phyloP scores from a whole-genome alignment of 2,329 filamentous ascomycete genomes.

The Atkinsonella hypoxylon region DNA sequence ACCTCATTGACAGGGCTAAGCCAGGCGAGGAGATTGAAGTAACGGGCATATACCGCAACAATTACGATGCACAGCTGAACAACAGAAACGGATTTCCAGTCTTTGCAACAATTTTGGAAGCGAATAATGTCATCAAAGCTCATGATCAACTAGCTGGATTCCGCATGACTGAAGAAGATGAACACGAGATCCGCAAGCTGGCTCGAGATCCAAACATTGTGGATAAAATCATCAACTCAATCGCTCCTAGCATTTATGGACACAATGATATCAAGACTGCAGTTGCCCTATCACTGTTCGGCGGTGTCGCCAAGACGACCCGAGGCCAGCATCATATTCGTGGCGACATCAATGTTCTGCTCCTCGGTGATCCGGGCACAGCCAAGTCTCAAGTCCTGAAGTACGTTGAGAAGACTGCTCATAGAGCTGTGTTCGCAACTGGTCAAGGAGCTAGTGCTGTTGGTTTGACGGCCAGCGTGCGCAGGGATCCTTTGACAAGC shows the following conservation, averaged over 20 bases:
- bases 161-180: constrained; percentile 87
- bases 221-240: constrained; percentile 84
- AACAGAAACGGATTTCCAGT: constrained; percentile 98
- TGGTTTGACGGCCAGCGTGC: constrained; percentile 92
- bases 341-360: constrained; percentile 94
- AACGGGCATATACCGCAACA: constrained; percentile 94
- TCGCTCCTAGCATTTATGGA: constrained; percentile 94
- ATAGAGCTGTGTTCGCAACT: constrained; percentile 92
- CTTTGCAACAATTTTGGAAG: constrained; percentile 93
- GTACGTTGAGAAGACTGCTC: constrained; percentile 94
- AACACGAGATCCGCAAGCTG: constrained; percentile 79
- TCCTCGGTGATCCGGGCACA: constrained; percentile 93
- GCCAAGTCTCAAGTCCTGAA: constrained; percentile 97
- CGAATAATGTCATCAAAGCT: constrained; percentile 92
- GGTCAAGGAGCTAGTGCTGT: constrained; percentile 95
- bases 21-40: constrained; percentile 96
- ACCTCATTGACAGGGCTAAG: constrained; percentile 92
- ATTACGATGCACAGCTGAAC: constrained; percentile 94
- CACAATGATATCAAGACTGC: constrained; percentile 97
- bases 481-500: constrained; percentile 84
- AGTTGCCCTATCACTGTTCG: constrained; percentile 85
- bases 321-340: constrained; percentile 81
- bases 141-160: constrained; percentile 97
- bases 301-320: constrained; percentile 85
- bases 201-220: constrained; percentile 82